Evolutionary conservation across 306 rosid genomes (phyloP), one percentile per base, ranked within the genome.

Genomic region (Lathyrus oleraceus): DNA sequence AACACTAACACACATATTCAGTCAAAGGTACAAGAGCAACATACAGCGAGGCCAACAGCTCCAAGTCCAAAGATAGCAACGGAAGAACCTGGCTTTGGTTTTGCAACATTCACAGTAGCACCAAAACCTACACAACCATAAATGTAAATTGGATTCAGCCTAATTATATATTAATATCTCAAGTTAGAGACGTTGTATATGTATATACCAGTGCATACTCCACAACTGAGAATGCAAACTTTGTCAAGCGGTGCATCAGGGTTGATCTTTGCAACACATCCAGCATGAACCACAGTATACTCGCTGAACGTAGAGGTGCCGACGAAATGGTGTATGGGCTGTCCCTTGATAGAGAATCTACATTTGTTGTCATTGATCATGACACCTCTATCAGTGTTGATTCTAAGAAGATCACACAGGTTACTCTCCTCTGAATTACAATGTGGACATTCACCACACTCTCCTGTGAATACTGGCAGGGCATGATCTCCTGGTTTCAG

Each of bases 221-320:
- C 98, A 19, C 98, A 93, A 35, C 98, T 94, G 52, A 94, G 97
- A 30, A 94, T 2, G 67, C 97, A 94, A 21, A 94, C 89, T 87
- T 94, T 88, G 85, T 94, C 98, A 5, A 94, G 95, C 5, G 98
- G 98, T 0, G 98, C 97, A 12, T 76, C 85, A 10, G 95, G 95
- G 85, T 90, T 87, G 83, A 90, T 71, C 87, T 93, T 93, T 21
- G 88, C 97, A 48, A 88, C 81, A 32, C 92, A 90, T 32, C 98
- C 97, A 20, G 85, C 80, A 64, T 93, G 97, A 6, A 67, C 71
- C 30, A 94, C 96, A 17, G 97, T 94, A 84, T 88, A 93, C 8
- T 93, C 94, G 10, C 97, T 90, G 70, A 93, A 93, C 1, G 96
- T 93, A 20, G 98, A 93, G 21, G 97, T 93, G 8, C 98, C 98